Evolutionary conservation across 805 yeast species (phyloP), one percentile per base, ranked within the genome.

Genomic region (Cyberlindnera mycetangii): DNA sequence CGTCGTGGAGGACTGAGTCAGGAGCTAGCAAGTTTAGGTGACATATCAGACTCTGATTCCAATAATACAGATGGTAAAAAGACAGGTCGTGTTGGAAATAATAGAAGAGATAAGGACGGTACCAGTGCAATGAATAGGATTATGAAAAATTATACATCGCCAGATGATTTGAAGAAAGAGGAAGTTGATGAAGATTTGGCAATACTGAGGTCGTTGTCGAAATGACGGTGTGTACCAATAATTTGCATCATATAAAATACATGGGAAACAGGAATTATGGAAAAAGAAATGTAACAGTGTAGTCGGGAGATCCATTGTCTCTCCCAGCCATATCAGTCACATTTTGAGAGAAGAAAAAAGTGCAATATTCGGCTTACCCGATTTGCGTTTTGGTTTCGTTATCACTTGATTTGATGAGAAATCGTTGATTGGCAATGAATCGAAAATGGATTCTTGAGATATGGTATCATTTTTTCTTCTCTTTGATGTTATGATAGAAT

Each of bases 101-200:
- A 42, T 35, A 49, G 19, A n/a, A 40, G 38, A 7, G 33, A 20
- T 15, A 16, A n/a, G 42, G 51, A 44, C 9, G 24, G 39, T 4
- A 44, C 52, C 3, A 54, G 49, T n/a, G 42, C 47, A 5, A 43
- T 50, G 47, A 59, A 59, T 28, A 45, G 49, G 32, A 52, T 60
- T 14, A 52, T 56, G 57, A 59, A 58, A 42, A 52, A 56, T 16
- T 65, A 62, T 44, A 46, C 41, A 7, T 38, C 58, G 5, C 70
- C 70, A 6, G 54, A 48, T 34, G 61, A 60, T 3, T 45, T 65
- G 33, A 49, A 49, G 7, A 28, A 24, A 1, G 56, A 46, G 4
- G 68, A 62, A 37, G 51, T 65, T 24, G 67, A 65, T 10, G 39
- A 47, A 5, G 68, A 64, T 47, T 41, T 64, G 22, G 42, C 45